phyloP scores from a whole-genome alignment of 176 grass and related monocot genomes.

The Themeda triandra region DNA sequence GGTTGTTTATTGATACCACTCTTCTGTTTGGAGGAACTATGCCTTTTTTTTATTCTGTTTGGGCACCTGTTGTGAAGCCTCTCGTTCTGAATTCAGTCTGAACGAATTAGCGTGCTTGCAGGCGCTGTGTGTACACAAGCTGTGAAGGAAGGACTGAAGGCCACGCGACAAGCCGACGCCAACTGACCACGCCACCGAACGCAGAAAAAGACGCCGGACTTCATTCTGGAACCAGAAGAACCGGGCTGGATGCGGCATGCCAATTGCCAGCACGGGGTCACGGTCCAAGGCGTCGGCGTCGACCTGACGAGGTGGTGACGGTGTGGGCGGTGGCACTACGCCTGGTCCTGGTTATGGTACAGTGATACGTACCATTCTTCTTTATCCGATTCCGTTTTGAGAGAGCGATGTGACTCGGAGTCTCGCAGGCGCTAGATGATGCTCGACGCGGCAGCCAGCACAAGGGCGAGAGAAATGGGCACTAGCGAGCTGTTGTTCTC shows the following conservation, averaged over 20 bases:
- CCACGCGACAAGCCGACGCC: background rate
- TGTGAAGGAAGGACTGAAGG: background rate
- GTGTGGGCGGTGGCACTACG: background rate
- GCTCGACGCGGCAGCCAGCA: background rate
- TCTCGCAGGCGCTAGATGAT: background rate
- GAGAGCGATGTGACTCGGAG: background rate
- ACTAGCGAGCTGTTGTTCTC: background rate
- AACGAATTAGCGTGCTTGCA: background rate
- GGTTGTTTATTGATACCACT: background rate
- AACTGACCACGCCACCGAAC: constrained; percentile 11
- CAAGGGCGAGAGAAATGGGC: background rate
- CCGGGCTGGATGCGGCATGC: background rate
- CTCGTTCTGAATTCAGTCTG: background rate
- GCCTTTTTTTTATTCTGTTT: background rate
- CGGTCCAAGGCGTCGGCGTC: background rate
- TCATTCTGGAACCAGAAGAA: too few relatives aligned
- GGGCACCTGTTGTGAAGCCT: background rate
- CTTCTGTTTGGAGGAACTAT: background rate
- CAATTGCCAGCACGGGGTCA: background rate
- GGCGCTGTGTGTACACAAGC: background rate
- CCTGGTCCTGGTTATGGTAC: background rate
- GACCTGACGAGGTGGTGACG: background rate
- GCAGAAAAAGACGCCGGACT: background rate
- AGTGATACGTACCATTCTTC: background rate
- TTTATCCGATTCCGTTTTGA: background rate